These are phyloP conservation scores for Bocquillonia castaneifolia DNA, from an alignment of 441 rosid genomes.

Conservation along the genomic window DNA sequence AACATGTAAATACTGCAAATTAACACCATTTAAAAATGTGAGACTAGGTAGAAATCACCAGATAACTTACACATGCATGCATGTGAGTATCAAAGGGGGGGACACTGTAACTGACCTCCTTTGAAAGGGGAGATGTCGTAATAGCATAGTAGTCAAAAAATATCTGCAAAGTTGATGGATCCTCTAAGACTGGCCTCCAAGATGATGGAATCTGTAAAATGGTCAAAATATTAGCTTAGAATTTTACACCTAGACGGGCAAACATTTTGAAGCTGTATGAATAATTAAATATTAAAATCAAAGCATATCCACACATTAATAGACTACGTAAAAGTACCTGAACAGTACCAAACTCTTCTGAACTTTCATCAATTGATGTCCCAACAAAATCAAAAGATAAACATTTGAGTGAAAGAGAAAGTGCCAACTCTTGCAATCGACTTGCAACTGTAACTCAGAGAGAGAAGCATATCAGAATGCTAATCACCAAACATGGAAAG, in stretches of 20 bases:
- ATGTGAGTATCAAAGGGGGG: too few species aligned
- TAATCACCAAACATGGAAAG: conserved; percentile 9
- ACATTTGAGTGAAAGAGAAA: conserved; percentile 91
- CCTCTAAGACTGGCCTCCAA: conserved; percentile 90
- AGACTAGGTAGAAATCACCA: background rate
- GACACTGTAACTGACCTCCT: conserved; percentile 62
- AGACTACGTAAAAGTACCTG: conserved; percentile 51
- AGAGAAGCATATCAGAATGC: conserved; percentile 13
- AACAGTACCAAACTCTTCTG: conserved; percentile 98
- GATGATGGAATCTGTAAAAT: conserved; percentile 71
- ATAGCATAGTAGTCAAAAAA: conserved; percentile 91
- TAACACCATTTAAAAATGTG: background rate
- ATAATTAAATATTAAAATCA: conserved; percentile 1
- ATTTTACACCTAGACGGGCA: conserved; percentile 16
- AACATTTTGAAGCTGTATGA: conserved; percentile 15
- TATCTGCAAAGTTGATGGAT: conserved; percentile 86
- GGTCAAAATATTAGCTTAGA: conserved; percentile 11
- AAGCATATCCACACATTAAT: background rate
- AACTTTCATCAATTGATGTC: conserved; percentile 94
- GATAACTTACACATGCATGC: background rate
- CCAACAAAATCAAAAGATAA: conserved; percentile 97
- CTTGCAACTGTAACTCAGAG: conserved; percentile 46
- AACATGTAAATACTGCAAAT: background rate
- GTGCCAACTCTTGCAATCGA: conserved; percentile 88
- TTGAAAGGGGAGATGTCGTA: conserved; percentile 72